Evolutionary conservation across 371 early-diverging fungal genomes (phyloP).

Genomic region (Haplosporangium sp.): DNA sequence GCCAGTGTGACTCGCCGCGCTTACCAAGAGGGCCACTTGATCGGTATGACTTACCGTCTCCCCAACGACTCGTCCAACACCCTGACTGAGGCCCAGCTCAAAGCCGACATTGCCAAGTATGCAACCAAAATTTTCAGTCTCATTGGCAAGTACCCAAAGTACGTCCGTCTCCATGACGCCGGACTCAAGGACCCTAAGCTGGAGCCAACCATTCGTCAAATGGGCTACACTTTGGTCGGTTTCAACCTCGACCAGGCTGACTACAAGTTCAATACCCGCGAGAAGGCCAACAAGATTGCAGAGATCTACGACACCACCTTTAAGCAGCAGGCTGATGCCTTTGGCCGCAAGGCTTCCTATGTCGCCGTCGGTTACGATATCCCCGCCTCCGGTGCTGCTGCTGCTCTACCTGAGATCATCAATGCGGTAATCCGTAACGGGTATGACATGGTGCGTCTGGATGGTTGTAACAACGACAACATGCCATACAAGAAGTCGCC

Average conservation of each 20-base stretch:
- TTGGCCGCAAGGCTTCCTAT: slow-evolving; percentile 65
- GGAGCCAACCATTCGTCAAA: slow-evolving; percentile 59
- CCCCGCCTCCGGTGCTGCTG: slow-evolving; percentile 65
- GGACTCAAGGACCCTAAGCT: slow-evolving; percentile 59
- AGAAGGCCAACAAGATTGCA: slow-evolving; percentile 58
- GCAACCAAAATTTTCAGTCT: slow-evolving; percentile 60
- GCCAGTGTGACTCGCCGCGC: slow-evolving; percentile 63
- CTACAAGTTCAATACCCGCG: slow-evolving; percentile 58
- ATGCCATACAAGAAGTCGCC: slow-evolving; percentile 62
- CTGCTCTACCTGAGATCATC: slow-evolving; percentile 60
- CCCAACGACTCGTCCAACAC: slow-evolving; percentile 60
- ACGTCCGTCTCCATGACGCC: slow-evolving; percentile 66
- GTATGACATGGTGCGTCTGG: slow-evolving; percentile 68
- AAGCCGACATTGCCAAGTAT: slow-evolving; percentile 60
- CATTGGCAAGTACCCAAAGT: slow-evolving; percentile 67
- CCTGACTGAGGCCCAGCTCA: slow-evolving; percentile 61
- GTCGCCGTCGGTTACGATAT: slow-evolving; percentile 68
- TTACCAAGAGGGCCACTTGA: slow-evolving; percentile 67
- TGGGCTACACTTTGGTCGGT: slow-evolving; percentile 65
- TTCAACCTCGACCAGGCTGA: slow-evolving; percentile 68
- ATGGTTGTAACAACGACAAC: slow-evolving; percentile 65
- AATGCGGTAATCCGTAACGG: slow-evolving; percentile 59
- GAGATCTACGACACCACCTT: slow-evolving; percentile 59
- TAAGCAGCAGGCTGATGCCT: slow-evolving; percentile 61
- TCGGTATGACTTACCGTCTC: slow-evolving; percentile 70